These are phyloP conservation scores for Aspergillus cristatus DNA, from an alignment of 495 filamentous ascomycete species.

Conservation along the genomic window DNA sequence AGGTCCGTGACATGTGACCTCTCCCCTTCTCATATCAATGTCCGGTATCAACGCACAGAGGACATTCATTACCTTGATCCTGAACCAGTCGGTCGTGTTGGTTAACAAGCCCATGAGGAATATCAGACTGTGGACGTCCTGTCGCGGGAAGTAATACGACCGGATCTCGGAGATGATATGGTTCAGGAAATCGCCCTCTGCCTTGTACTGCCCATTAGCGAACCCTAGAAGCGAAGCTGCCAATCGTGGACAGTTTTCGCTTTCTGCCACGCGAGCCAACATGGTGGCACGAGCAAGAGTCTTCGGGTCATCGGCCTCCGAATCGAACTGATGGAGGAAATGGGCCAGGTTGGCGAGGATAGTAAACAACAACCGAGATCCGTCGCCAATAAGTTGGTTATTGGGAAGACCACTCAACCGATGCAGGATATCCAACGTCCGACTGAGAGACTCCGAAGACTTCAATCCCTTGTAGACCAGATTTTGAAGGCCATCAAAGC, in stretches of 20 bases:
- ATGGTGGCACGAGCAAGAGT: constrained; percentile 55
- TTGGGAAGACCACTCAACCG: constrained; percentile 70
- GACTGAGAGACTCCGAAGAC: constrained; percentile 70
- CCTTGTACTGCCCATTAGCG: constrained; percentile 57
- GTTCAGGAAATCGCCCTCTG: constrained; percentile 64
- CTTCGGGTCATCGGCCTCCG: constrained; percentile 41
- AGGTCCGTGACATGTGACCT: constrained; percentile 84
- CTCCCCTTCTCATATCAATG: constrained; percentile 85
- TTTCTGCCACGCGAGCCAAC: constrained; percentile 62
- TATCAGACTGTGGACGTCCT: constrained; percentile 74
- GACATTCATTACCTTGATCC: constrained; percentile 82
- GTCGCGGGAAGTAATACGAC: constrained; percentile 69
- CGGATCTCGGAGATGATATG: constrained; percentile 69
- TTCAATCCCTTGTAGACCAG: constrained; percentile 85
- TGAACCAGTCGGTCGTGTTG: constrained; percentile 81
- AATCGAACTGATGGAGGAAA: constrained; percentile 73
- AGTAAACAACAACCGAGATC: constrained; percentile 72
- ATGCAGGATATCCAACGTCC: constrained; percentile 69
- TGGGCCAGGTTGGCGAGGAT: constrained; percentile 83
- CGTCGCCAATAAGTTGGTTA: constrained; percentile 71
- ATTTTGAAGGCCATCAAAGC: constrained; percentile 77
- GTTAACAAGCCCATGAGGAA: constrained; percentile 90
- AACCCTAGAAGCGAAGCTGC: constrained; percentile 56
- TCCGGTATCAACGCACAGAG: constrained; percentile 78
- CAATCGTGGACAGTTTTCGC: constrained; percentile 42